Evolutionary conservation across 73 alveolate species (phyloP).

Genomic region (Paramecium tetraurelia): DNA sequence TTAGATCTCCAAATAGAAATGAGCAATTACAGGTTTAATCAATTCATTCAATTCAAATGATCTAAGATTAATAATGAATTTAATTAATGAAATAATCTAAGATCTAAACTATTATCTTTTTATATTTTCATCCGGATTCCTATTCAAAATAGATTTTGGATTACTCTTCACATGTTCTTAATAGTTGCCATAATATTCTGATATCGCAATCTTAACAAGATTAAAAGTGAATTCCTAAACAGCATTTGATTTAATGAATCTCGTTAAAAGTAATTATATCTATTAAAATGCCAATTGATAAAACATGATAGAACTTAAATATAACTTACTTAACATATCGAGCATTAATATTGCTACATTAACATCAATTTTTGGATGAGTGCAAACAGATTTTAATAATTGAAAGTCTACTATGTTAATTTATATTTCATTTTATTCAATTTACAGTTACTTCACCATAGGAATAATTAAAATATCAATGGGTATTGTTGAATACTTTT

Average conservation of each 20-base stretch:
- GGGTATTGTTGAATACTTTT: constrained; percentile 23
- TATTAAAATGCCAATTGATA: background rate
- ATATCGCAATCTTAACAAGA: background rate
- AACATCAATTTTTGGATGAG: constrained; percentile 38
- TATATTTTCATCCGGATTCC: background rate
- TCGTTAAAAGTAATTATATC: constrained; percentile 8
- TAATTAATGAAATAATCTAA: background rate
- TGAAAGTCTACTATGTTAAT: background rate
- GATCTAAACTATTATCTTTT: background rate
- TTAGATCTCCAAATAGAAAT: constrained; percentile 11
- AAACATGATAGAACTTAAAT: background rate
- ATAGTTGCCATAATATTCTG: background rate
- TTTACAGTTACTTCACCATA: constrained; percentile 4
- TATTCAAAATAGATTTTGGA: background rate
- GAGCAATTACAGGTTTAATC: background rate
- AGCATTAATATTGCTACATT: background rate
- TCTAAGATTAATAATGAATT: background rate
- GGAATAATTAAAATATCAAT: constrained; percentile 19
- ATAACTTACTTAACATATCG: constrained; percentile 12
- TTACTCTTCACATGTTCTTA: background rate
- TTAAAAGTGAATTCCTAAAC: background rate
- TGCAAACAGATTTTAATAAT: constrained; percentile 6
- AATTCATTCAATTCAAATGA: background rate
- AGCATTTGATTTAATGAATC: constrained; percentile 7
- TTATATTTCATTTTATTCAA: background rate